Conservation (phyloP, 805 yeast genomes). For the Lipomyces oligophaga region DNA sequence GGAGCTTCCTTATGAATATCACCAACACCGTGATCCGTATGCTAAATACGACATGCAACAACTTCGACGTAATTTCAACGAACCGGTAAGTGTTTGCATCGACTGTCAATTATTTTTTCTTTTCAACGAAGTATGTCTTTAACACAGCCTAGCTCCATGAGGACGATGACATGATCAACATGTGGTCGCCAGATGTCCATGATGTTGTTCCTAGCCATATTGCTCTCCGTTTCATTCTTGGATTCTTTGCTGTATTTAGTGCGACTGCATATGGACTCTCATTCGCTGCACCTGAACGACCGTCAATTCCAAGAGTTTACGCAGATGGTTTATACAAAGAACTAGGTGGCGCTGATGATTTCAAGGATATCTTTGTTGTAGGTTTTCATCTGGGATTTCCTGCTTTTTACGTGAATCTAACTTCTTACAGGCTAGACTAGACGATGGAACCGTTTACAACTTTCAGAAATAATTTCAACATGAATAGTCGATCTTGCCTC, state of each 20-base stretch:
- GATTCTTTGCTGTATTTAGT: constrained; percentile 51
- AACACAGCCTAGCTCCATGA: constrained; percentile 44
- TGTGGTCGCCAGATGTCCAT: constrained; percentile 82
- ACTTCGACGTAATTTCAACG: constrained; percentile 71
- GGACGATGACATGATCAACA: constrained; percentile 68
- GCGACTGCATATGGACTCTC: constrained; percentile 43
- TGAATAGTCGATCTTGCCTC: too few species aligned
- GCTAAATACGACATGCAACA: constrained; percentile 74
- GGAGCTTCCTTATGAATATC: constrained; percentile 53
- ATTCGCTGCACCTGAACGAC: constrained; percentile 58
- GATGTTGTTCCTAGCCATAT: constrained; percentile 55
- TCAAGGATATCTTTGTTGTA: constrained; percentile 30
- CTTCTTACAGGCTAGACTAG: constrained; percentile 13
- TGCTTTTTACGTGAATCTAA: neutral
- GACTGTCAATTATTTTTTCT: neutral
- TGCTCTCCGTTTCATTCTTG: constrained; percentile 56
- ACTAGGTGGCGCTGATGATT: constrained; percentile 53
- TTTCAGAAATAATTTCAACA: constrained; percentile 10
- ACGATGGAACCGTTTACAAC: constrained; percentile 23
- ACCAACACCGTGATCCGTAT: constrained; percentile 68
- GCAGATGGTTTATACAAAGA: constrained; percentile 76
- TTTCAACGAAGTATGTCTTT: neutral
- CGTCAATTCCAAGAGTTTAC: constrained; percentile 71
- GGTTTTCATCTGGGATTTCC: constrained; percentile 1
- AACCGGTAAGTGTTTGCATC: constrained; percentile 42